Percentiles rank a stretch among this genome's conserved stretches.
phyloP scores from a whole-genome alignment of 1,284 basidiomycete genomes.

The Athelia psychrophila region DNA sequence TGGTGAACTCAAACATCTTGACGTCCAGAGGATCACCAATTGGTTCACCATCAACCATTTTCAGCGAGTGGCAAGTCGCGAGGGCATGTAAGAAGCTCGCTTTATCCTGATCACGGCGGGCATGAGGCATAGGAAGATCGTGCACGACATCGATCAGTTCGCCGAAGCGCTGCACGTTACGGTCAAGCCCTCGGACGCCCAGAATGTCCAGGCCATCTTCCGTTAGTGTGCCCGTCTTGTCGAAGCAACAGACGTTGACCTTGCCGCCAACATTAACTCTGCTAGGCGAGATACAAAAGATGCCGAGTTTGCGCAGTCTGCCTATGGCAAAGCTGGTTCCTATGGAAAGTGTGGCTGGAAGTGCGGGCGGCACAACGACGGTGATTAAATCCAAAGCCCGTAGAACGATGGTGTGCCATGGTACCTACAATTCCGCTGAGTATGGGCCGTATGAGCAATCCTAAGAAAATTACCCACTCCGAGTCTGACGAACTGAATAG shows the following conservation, averaged over 20 bases:
- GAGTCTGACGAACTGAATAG: slow-evolving; percentile 89
- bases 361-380: slow-evolving; percentile 95
- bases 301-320: slow-evolving; percentile 84
- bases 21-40: slow-evolving; percentile 97
- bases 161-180: slow-evolving; percentile 76
- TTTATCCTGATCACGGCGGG: slow-evolving; percentile 66
- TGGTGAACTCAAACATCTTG: slow-evolving; percentile 97
- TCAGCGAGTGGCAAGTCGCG: slow-evolving; percentile 95
- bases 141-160: slow-evolving; percentile 88
- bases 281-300: slow-evolving; percentile 97
- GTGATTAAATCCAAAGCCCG: slow-evolving; percentile 98
- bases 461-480: slow-evolving; percentile 52
- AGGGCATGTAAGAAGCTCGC: slow-evolving; percentile 90
- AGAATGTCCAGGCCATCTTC: slow-evolving; percentile 98
- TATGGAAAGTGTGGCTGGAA: slow-evolving; percentile 96
- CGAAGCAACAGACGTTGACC: slow-evolving; percentile 98
- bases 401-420: slow-evolving; percentile 88
- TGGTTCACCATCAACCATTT: slow-evolving; percentile 85
- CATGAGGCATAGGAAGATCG: slow-evolving; percentile 64
- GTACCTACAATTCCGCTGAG: slow-evolving; percentile 49
- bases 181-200: slow-evolving; percentile 83
- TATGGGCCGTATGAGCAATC: not conserved
- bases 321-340: slow-evolving; percentile 95
- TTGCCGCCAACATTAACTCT: slow-evolving; percentile 96
- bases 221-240: slow-evolving; percentile 98